Evolutionary conservation across 2,329 filamentous ascomycete genomes (phyloP).

Genomic region (Dothiorella sarmentorum): DNA sequence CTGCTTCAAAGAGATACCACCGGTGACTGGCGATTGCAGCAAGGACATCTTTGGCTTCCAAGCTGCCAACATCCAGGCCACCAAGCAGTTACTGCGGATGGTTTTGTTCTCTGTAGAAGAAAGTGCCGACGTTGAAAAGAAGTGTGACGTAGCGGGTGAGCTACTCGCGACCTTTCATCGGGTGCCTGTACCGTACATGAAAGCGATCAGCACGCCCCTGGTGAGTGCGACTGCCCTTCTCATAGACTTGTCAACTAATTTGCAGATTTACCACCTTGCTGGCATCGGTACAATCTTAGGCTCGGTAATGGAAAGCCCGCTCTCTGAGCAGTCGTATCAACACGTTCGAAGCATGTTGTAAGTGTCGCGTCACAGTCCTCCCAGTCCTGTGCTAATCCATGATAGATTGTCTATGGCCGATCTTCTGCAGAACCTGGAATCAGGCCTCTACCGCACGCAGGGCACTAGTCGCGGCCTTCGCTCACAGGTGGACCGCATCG

Average conservation of each 20-base stretch:
- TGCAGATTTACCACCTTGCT: slow-evolving; percentile 44
- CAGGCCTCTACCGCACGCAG: slow-evolving; percentile 38
- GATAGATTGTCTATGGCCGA: slow-evolving; percentile 39
- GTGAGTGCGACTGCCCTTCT: neutral
- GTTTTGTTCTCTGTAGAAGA: slow-evolving; percentile 39
- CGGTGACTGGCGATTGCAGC: slow-evolving; percentile 30
- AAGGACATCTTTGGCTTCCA: slow-evolving; percentile 48
- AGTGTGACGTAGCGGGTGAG: slow-evolving; percentile 46
- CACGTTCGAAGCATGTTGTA: slow-evolving; percentile 41
- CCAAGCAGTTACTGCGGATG: slow-evolving; percentile 48
- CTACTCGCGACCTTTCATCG: slow-evolving; percentile 43
- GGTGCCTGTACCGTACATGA: slow-evolving; percentile 45
- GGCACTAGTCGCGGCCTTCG: slow-evolving; percentile 41
- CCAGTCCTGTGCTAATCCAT: neutral
- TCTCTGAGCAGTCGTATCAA: slow-evolving; percentile 43
- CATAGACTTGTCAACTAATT: neutral
- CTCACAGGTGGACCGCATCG: slow-evolving; percentile 43
- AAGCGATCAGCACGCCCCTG: slow-evolving; percentile 48
- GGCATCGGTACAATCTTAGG: slow-evolving; percentile 51
- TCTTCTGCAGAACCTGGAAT: slow-evolving; percentile 45
- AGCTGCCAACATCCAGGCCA: slow-evolving; percentile 50
- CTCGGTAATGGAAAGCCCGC: slow-evolving; percentile 43
- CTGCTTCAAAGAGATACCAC: slow-evolving; percentile 29
- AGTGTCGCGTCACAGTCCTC: slow-evolving; percentile 21
- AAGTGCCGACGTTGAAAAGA: slow-evolving; percentile 40